Conservation (phyloP, 1,284 basidiomycete genomes). For the Microbotryum scabiosae region DNA sequence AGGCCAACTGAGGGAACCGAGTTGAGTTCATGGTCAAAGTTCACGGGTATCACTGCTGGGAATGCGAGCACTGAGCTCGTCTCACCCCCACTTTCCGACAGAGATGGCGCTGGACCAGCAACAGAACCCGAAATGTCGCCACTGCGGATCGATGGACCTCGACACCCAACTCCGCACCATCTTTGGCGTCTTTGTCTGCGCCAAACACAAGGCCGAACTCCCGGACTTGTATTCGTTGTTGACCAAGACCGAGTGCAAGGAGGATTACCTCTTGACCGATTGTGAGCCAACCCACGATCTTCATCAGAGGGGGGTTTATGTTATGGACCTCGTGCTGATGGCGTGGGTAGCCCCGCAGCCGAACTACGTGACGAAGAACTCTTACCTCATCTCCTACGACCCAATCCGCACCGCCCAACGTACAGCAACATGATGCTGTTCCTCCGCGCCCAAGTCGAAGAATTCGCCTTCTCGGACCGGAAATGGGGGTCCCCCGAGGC, state of each 20-base stretch:
- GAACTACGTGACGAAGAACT: slow-evolving; percentile 87
- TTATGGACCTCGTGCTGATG: too few relatives aligned
- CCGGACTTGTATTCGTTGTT: slow-evolving; percentile 89
- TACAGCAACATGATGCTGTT: slow-evolving; percentile 99
- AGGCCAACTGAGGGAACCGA: slow-evolving; percentile 23
- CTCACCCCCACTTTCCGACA: background rate
- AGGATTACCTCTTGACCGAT: slow-evolving; percentile 48
- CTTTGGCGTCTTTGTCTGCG: slow-evolving; percentile 77
- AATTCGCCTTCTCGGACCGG: slow-evolving; percentile 72
- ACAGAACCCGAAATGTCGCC: slow-evolving; percentile 69
- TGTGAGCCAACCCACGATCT: slow-evolving; percentile 45
- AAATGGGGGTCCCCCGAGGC: slow-evolving; percentile 95
- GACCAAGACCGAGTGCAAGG: slow-evolving; percentile 98
- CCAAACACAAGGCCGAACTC: slow-evolving; percentile 74
- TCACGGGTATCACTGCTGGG: background rate
- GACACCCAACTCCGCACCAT: slow-evolving; percentile 71
- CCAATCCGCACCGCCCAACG: slow-evolving; percentile 93
- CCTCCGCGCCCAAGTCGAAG: slow-evolving; percentile 85
- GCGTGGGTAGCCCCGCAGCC: slow-evolving; percentile 45
- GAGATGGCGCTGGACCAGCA: slow-evolving; percentile 44
- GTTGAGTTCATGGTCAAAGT: slow-evolving; percentile 4
- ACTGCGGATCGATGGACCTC: slow-evolving; percentile 75
- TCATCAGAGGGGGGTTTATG: too few relatives aligned
- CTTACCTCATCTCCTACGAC: slow-evolving; percentile 86
- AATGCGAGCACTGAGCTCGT: background rate